Evolutionary conservation across 2,329 filamentous ascomycete species (phyloP), one percentile per base, ranked within the genome.

Genomic region (Fusarium devonianum): DNA sequence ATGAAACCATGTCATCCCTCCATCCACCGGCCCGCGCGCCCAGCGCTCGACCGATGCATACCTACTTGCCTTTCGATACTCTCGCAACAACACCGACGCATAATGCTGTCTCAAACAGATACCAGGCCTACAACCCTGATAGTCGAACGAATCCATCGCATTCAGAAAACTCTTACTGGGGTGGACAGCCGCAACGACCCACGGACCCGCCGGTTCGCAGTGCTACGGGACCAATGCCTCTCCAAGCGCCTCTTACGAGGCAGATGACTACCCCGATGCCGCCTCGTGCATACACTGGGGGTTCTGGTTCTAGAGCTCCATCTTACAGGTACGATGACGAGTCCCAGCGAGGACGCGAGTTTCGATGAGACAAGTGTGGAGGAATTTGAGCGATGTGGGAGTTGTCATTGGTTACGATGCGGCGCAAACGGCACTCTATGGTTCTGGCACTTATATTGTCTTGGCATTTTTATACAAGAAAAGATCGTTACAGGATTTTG

Each of bases 181-280:
- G 55, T 5, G 63, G 52, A n/a, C 50, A 58, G 11, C 50, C 62
- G 28, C 46, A 61, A 19, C 63, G 65, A 7, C 55, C 59, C 13
- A 42, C 67, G 63, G 33, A 58, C 53, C 56, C 51, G 17, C 63
- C 72, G 1, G 47, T 61, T 42, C 71, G 77, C 23, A 79, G 75
- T 44, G 68, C 70, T 19, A 78, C 76, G 11, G 70, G 71, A 1
- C 71, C 72, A 4, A 56, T 72, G 11, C 65, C 70, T 18, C 61
- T 65, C 8, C 59, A 69, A 18, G 70, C 70, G 26, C 62, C 71
- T 19, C 74, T 75, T 1, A 72, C 72, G 54, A 71, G 78, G 39
- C 78, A 75, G 45, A 72, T 79, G 71, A 79, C 77, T 16, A 74
- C 72, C 4, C 74, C 75, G 4, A 60, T 73, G 43, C 69, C 71